Evolutionary conservation across 2,329 filamentous ascomycete species (phyloP), one percentile per base, ranked within the genome.

Genomic region (Epichloe bromicola): DNA sequence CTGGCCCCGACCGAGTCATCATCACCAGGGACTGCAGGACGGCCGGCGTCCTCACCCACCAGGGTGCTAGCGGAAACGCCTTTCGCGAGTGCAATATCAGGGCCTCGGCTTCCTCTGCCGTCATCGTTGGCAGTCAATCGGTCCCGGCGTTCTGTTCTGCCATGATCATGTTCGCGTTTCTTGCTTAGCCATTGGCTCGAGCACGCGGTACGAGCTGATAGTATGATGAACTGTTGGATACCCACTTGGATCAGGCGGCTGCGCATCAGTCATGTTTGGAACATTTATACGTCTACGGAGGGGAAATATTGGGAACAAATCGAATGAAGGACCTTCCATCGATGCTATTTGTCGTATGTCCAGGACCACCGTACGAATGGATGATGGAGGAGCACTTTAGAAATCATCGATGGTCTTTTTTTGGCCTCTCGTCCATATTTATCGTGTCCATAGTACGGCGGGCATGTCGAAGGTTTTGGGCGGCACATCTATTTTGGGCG

Each of bases 31-130:
- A 66, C 11, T 73, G 79, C 56, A 56, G 72, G 52, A 70, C 74
- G 37, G 80, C 78, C n/a, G 80, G 79, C 40, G 68, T 73, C 42
- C 82, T 85, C 54, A 85, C 82, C 1, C 82, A 85, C 59, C 50
- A 43, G 30, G 52, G 46, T 14, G 42, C 52, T 30, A 47, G 6
- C 5, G 44, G 47, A 17, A 54, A 54, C 14, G 43, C 41, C n/a
- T 54, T 54, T 17, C 41, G 39, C 37, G 47, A 49, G 38, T 54
- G 52, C 42, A 39, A 14, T 8, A 23, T 51, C 15, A 54, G 46
- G 33, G 14, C 38, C 2, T 40, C 51, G 5, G 30, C 48, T 30
- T 17, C 51, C 3, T 15, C 45, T 6, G n/a, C 33, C 15, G 17
- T 23, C 17, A n/a, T 26, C 7, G 19, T 23, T 3, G 36, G 40